Evolutionary conservation across 805 yeast species (phyloP), one percentile per base, ranked within the genome.

Genomic region (Lachancea mirantina): DNA sequence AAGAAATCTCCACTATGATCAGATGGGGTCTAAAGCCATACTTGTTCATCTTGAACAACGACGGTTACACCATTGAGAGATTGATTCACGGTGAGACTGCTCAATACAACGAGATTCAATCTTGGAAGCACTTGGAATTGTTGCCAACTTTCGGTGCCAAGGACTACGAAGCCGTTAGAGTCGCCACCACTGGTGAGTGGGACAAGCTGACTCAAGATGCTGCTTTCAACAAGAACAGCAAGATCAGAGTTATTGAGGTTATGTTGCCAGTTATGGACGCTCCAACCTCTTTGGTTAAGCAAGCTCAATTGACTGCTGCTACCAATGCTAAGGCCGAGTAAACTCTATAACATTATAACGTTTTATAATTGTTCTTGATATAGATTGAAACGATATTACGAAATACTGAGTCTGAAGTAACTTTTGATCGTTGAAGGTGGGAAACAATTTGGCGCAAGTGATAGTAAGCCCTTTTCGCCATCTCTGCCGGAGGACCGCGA

Each of bases 51-150:
- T 66, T 78, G 54, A 78, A 78, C 65, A 78, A 78, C 61, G 73
- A 70, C 43, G 85, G 85, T 57, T 78, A 78, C 67, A 78, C 85
- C 47, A 78, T 78, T 52, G 84, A 78, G 62, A 74, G 76, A 62
- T 68, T 78, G 62, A 76, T 78, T 45, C 84, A 78, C 62, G 84
- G 84, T 55, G 72, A 64, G 46, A 62, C 62, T 19, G 83, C 83
- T 30, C 59, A 65, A 36, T 78, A 78, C 63, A 78, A 78, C 57
- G 73, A 70, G 45, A 72, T 78, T 50, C 84, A 78, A 61, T 61
- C 69, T 35, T 78, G 85, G 85, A 69, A 76, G 52, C 79, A 78
- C 62, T 63, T 65, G 57, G 65, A 64, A 36, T 46, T 78, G 36
- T 62, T 76, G 48, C 72, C 71, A 38, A 59, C 70, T 19, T 65